phyloP scores from a whole-genome alignment of 352 stramenopile genomes.

The Phytophthora nicotianae region DNA sequence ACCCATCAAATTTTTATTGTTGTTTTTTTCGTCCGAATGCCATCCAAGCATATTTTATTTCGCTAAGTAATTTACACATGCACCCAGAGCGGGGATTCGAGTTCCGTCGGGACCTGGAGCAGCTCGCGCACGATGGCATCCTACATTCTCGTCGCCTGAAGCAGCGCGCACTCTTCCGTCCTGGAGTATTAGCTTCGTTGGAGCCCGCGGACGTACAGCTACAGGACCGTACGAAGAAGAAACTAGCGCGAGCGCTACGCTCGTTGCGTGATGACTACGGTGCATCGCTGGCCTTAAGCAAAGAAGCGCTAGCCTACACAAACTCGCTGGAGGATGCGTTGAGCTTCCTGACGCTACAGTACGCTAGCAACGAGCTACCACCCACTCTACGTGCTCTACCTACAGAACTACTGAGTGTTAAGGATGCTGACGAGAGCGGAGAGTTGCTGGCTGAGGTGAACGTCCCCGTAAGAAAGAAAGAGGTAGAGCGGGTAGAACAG shows the following conservation, averaged over 20 bases:
- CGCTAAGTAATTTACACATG: no score
- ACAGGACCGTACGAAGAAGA: slow-evolving; percentile 59
- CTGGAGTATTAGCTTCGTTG: slow-evolving; percentile 39
- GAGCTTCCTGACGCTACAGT: slow-evolving; percentile 63
- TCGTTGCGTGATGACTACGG: slow-evolving; percentile 61
- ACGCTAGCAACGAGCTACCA: slow-evolving; percentile 62
- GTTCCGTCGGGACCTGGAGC: slow-evolving; percentile 61
- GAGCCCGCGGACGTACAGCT: slow-evolving; percentile 46
- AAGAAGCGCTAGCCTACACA: slow-evolving; percentile 56
- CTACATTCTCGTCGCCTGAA: slow-evolving; percentile 21
- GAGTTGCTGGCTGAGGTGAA: slow-evolving; percentile 46
- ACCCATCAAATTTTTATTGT: no score
- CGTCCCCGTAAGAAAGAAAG: slow-evolving; percentile 3
- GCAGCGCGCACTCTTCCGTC: slow-evolving; percentile 56
- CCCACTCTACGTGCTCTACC: slow-evolving; percentile 42
- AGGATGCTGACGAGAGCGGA: slow-evolving; percentile 23
- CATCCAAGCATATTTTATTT: no score
- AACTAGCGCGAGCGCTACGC: slow-evolving; percentile 50
- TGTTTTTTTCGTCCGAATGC: no score
- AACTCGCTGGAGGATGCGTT: slow-evolving; percentile 78
- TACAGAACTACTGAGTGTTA: slow-evolving; percentile 6
- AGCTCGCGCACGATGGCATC: slow-evolving; percentile 50
- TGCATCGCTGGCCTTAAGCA: slow-evolving; percentile 30
- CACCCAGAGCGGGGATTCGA: slow-evolving; percentile 55
- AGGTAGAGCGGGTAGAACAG: not conserved